Base-by-base conservation (phyloP, 306 rosid genomes). In the Pyrus pyrifolia region DNA sequence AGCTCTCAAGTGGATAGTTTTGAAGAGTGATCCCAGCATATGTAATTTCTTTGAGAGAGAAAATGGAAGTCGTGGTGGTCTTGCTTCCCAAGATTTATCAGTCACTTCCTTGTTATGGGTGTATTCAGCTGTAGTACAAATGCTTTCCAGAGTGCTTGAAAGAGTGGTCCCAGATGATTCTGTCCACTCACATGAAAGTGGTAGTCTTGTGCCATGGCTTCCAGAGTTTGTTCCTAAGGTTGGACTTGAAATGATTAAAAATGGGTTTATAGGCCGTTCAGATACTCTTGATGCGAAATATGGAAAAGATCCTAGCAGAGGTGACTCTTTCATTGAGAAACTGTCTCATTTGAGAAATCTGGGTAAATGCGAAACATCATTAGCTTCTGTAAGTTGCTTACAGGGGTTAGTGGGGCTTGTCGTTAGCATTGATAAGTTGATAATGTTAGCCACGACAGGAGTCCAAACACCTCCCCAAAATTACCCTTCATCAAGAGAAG, bases 221-320 rank as follows among this genome's bases (percentile, higher is more conserved):
- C 97, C 97, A 21, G 91, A 90, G 78, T 92, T 92, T 88, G 92
- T 95, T 68, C 99, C 97, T 23, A 87, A 86, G 81, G 84, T 89
- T 78, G 99, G 97, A 68, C 97, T 90, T 58, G 89, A 86, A 80
- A 82, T 95, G 42, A 81, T 90, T 64, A 95, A 75, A 73, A 82
- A 82, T 84, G 83, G 88, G 83, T 84, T 85, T 76, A 73, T 84
- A 66, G 83, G 84, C 63, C 67, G 84, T 81, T 79, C 87, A 35
- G 84, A 44, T 78, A 78, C 86, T 62, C 51, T 27, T 44, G 84
- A 80, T 72, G 68, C 74, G 69, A 83, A 83, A 66, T 42, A 25
- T 70, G 83, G 81, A 71, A 70, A 65, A 66, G 59, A 78, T 82
- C 78, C 78, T 19, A 76, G 76, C 51, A 84, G 77, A 71, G 74